Evolutionary conservation across 2,329 filamentous ascomycete species (phyloP), one percentile per base, ranked within the genome.

Genomic region (Periconia sp.): DNA sequence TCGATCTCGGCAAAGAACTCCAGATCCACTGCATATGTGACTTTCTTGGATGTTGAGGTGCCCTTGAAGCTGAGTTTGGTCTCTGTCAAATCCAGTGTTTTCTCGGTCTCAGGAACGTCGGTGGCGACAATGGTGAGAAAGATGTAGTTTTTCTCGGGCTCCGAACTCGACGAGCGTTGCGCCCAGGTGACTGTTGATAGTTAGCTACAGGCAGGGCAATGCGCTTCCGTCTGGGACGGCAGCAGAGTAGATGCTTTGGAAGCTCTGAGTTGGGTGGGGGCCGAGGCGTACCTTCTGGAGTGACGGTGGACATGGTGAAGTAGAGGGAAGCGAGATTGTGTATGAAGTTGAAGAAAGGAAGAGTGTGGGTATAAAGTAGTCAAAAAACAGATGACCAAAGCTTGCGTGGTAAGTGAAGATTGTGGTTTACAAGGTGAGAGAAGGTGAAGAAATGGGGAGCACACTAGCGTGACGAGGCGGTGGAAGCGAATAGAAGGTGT

Each of bases 1-100:
- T 97, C 92, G 77, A 99, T 95, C 80, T 97, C 92, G 74, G 77
- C 91, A 78, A 83, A 97, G 77, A 99, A 88, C 65, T 94, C 88
- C 55, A 99, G 85, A 58, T 90, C 87, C 68, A 97, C 83, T 68
- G 90, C 84, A 79, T 96, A 99, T 63, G 86, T 89, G 71, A 85
- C 85, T 81, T 96, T 96, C 73, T 95, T 90, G 54, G 87, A 90
- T 61, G 87, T 83, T 55, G 90, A 94, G 74, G 87, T 83, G 68
- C 92, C 94, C 64, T 85, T 87, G 83, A 97, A 97, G 66, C 82
- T 84, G 64, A 99, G 82, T 65, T 82, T 81, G 61, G 83, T 88
- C 57, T 92, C 80, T 79, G 91, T 88, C 64, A 97, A 80, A 65
- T 96, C 89, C 63, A 97, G 85, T 81, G 92, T 89, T 64, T 95